These are phyloP conservation scores for Tetracladium setigerum DNA, from an alignment of 495 filamentous ascomycete species.

Conservation along the genomic window DNA sequence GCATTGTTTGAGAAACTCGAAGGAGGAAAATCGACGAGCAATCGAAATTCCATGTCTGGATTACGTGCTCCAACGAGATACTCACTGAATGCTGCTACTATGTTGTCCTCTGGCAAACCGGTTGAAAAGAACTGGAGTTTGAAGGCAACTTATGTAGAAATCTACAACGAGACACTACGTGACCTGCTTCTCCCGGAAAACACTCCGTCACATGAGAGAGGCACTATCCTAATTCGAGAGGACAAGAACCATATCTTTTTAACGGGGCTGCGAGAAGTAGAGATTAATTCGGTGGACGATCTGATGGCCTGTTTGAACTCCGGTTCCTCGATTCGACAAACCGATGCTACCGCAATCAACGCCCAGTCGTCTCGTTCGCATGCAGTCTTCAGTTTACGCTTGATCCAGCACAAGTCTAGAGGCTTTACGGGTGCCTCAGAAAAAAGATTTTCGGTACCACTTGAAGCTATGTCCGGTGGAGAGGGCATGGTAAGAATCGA, in stretches of 20 bases:
- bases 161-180: constrained; percentile 93
- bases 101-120: constrained; percentile 30
- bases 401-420: constrained; percentile 76
- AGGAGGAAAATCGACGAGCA: constrained; percentile 35
- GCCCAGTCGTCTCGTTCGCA: constrained; percentile 98
- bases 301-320: constrained; percentile 81
- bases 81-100: constrained; percentile 50
- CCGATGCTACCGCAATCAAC: constrained; percentile 98
- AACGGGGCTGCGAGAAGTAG: constrained; percentile 80
- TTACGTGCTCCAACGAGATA: constrained; percentile 77
- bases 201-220: constrained; percentile 58
- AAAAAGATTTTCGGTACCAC: constrained; percentile 83
- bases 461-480: constrained; percentile 66
- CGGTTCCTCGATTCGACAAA: constrained; percentile 91
- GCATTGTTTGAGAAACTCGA: constrained; percentile 85
- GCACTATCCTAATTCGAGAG: constrained; percentile 77
- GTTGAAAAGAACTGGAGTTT: constrained; percentile 83
- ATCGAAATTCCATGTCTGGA: constrained; percentile 64
- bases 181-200: constrained; percentile 83
- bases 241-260: constrained; percentile 94
- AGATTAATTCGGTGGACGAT: constrained; percentile 89
- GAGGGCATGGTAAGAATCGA: constrained; percentile 76
- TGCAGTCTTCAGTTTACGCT: constrained; percentile 92
- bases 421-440: constrained; percentile 46
- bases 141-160: constrained; percentile 97